A percentile compares a stretch with the other conserved stretches of the same genome.
These are phyloP conservation scores for Heliosperma pusillum DNA, from an alignment of 148 eudicot species.

Conservation along the genomic window DNA sequence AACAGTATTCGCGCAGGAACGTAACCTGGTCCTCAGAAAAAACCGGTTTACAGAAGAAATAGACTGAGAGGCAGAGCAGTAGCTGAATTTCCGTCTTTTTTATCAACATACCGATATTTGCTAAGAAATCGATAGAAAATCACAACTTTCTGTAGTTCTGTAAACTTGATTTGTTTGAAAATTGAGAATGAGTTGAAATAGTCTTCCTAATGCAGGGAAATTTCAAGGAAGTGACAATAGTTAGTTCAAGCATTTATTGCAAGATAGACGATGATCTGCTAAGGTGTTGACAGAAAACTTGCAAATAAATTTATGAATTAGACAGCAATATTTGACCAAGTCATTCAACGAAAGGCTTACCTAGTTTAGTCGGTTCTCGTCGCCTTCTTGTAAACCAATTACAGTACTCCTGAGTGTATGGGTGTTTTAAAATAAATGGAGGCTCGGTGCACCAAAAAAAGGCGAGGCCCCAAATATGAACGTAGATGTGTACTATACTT, in stretches of 20 bases:
- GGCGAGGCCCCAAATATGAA: too few relatives aligned
- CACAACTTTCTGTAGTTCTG: too few relatives aligned
- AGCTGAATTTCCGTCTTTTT: not conserved
- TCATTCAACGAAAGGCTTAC: not conserved
- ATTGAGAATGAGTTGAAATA: not conserved
- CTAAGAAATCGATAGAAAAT: not conserved
- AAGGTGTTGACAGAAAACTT: not conserved
- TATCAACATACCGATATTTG: not conserved
- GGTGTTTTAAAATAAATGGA: too few relatives aligned
- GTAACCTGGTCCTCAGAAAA: constrained; percentile 3
- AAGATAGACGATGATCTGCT: too few relatives aligned
- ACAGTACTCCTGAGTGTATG: not conserved
- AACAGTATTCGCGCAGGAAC: constrained; percentile 8
- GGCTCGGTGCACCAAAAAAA: too few relatives aligned
- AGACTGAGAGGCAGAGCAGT: constrained; percentile 1
- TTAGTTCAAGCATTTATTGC: too few relatives aligned
- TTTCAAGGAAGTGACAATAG: too few relatives aligned
- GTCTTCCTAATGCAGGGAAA: too few relatives aligned
- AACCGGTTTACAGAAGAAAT: not conserved
- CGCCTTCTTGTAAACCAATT: too few relatives aligned
- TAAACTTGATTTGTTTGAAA: too few relatives aligned
- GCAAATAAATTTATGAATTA: not conserved
- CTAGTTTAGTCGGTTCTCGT: too few relatives aligned
- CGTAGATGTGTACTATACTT: too few relatives aligned
- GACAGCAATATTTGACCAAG: not conserved